Evolutionary conservation across 1,139 yeast species (phyloP).

Genomic region (Suzukiozyma palmioleophila): DNA sequence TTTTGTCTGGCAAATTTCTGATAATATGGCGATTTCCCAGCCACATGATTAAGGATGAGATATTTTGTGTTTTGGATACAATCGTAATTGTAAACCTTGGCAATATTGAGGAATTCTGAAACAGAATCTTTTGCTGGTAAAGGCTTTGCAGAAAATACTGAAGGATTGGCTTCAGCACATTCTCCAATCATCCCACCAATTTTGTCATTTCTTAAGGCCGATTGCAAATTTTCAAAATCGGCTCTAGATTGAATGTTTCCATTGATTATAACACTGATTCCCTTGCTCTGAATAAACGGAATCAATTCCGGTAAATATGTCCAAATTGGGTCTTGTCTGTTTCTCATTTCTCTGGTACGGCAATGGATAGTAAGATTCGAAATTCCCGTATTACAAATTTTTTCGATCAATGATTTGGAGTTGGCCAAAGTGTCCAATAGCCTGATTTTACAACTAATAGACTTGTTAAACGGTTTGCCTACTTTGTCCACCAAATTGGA

Average conservation of each 20-base stretch:
- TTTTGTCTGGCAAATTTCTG: constrained; percentile 55
- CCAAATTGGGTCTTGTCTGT: constrained; percentile 75
- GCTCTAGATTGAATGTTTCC: constrained; percentile 61
- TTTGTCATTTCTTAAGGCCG: constrained; percentile 44
- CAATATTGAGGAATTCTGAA: constrained; percentile 53
- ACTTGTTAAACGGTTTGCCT: constrained; percentile 70
- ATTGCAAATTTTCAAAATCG: constrained; percentile 54
- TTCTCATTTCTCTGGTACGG: constrained; percentile 85
- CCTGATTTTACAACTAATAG: constrained; percentile 88
- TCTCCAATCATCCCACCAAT: constrained; percentile 93
- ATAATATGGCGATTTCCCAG: constrained; percentile 68
- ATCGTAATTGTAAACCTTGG: constrained; percentile 55
- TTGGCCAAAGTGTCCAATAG: constrained; percentile 54
- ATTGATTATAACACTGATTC: constrained; percentile 72
- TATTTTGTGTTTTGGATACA: constrained; percentile 71
- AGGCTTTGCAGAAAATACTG: constrained; percentile 67
- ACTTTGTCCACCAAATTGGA: constrained; percentile 66
- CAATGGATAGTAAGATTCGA: constrained; percentile 85
- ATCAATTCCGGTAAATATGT: constrained; percentile 60
- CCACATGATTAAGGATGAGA: constrained; percentile 70
- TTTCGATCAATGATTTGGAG: constrained; percentile 58
- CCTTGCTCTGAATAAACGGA: constrained; percentile 55
- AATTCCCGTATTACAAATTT: constrained; percentile 77
- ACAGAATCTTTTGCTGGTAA: constrained; percentile 25
- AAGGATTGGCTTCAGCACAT: constrained; percentile 81